Evolutionary conservation across 2,329 filamentous ascomycete species (phyloP), one percentile per base, ranked within the genome.

Genomic region (Curvularia sp.): DNA sequence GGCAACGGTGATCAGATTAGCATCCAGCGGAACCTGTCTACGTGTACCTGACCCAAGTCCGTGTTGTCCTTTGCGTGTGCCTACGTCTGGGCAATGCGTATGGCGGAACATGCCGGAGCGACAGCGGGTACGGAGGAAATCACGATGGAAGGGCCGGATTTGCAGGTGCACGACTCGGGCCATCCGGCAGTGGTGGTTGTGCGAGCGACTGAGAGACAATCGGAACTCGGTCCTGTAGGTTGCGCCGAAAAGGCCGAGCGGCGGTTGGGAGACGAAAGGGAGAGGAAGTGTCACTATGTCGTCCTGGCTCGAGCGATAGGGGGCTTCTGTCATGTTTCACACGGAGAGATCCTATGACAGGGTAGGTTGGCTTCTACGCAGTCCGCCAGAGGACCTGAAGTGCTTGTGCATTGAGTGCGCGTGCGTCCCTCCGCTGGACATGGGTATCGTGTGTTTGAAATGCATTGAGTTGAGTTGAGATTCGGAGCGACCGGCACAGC

Each of bases 161-260:
- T 51, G 48, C 48, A 39, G 22, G 41, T 49, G 22, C 33, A 49
- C 48, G 48, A 51, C 49, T 51, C 49, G 49, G 49, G 18, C 22
- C 39, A 30, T 18, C 49, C 26, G 38, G 38, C 15, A 30, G 26
- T 20, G 28, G 18, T 31, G 49, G n/a, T 39, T 28, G 24, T 39
- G 33, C 2, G 48, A 39, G 48, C 48, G 12, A 41, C 33, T 26
- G 33, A 49, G 22, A 49, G 48, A 39, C 48, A 30, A 51, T 43
- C 49, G 49, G 49, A 51, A 43, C 49, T 51, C 49, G 49, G 49
- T 31, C 49, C 35, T 51, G 49, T 51, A 15, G 24, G 39, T 51
- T 51, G 26, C 28, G 28, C 49, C 49, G 49, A 51, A 49, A 49
- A 39, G 35, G 33, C 33, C 49, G 49, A 30, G 39, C 39, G 39